Conservation (phyloP, 2,329 filamentous ascomycete species). For the Botrytis fabae region DNA sequence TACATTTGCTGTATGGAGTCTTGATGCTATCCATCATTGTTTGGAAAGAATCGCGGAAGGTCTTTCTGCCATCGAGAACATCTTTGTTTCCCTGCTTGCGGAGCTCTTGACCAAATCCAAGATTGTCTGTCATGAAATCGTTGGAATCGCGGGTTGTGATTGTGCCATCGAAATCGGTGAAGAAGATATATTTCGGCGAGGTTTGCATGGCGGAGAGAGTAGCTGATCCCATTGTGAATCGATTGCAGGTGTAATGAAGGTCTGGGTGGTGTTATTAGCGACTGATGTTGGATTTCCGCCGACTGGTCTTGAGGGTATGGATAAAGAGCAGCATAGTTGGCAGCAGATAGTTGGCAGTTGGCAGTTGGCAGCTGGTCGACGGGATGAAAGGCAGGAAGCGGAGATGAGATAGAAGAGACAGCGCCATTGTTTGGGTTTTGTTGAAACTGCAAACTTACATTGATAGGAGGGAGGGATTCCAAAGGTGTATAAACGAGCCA, state of each 20-base stretch:
- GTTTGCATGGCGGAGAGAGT: slow-evolving; percentile 59
- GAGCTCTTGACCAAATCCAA: slow-evolving; percentile 75
- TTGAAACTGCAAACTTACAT: not conserved
- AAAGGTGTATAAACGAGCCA: not conserved
- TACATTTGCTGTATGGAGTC: slow-evolving; percentile 78
- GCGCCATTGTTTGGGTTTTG: not conserved
- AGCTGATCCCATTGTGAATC: slow-evolving; percentile 35
- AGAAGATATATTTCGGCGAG: slow-evolving; percentile 91
- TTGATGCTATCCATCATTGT: slow-evolving; percentile 89
- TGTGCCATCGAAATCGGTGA: slow-evolving; percentile 97
- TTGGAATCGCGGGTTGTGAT: slow-evolving; percentile 74
- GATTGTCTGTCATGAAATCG: slow-evolving; percentile 80
- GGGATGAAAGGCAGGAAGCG: not conserved
- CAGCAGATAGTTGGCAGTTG: not conserved
- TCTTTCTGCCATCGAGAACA: slow-evolving; percentile 67
- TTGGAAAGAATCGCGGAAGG: slow-evolving; percentile 84
- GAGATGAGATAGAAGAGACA: not conserved
- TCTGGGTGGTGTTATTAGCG: not conserved
- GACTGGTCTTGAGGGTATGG: not conserved
- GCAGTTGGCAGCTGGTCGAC: not conserved
- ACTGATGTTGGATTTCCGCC: not conserved
- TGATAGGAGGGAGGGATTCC: not conserved
- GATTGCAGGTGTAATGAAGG: not conserved
- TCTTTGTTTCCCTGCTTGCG: slow-evolving; percentile 74
- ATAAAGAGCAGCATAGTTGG: not conserved